Base-by-base conservation (phyloP, 257 asterid species). In the Solanum pinnatisectum region DNA sequence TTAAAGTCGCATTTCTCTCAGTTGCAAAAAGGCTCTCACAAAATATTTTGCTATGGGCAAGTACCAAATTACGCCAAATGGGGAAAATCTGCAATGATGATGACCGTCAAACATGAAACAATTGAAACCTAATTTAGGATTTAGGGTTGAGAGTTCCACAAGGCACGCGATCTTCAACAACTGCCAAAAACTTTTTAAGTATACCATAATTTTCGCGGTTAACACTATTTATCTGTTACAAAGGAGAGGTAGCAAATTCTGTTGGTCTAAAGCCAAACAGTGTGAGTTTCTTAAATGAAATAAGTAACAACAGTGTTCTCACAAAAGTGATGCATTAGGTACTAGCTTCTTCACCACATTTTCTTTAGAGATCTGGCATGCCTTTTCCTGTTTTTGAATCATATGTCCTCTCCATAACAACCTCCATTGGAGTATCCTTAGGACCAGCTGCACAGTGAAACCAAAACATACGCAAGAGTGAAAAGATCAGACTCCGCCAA, bases 381-480 rank as follows among this genome's bases (percentile, higher is more conserved):
- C 99, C 98, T 93, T 49, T 84, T 13, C 99, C 99, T 65, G 96
- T 92, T 93, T 94, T 91, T 73, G 96, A 90, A 87, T 96, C 98
- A 74, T 96, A 97, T 6, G 98, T 96, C 93, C 92, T 96, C 91
- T 94, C 98, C 87, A 90, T 60, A 79, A 93, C 98, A 76, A 91
- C 73, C 39, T 95, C 98, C 95, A 94, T 87, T 20, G 96, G 96
- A 81, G 98, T 97, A 84, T 95, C 98, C 91, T 95, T 96, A 52
- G 98, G 99, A 87, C 99, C 99, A 85, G 90, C 99, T 96, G 95
- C 93, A 91, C 18, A 90, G 56, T 68, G 74, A 73, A 89, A 83
- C 85, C 87, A 4, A 74, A 25, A 32, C 23, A 86, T 59, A 71
- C 44, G 35, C 8, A 49, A 32, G 22, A 23, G 49, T 16, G 56